Evolutionary conservation across 441 rosid genomes (phyloP).

Genomic region (Theobroma grandiflorum): DNA sequence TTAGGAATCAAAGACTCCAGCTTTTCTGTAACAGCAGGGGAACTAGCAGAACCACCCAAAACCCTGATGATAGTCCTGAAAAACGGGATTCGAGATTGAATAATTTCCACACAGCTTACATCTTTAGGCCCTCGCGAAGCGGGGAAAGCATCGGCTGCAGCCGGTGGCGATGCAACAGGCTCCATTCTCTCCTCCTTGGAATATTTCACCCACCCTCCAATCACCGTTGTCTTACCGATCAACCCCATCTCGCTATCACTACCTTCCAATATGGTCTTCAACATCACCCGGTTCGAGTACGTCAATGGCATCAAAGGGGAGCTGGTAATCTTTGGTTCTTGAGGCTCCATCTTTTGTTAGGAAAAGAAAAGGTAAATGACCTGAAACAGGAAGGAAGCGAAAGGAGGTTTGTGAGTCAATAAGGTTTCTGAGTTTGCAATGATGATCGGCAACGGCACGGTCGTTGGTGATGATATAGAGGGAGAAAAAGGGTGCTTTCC

Average conservation of each 20-base stretch:
- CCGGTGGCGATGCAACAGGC: conserved; percentile 30
- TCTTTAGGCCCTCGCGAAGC: conserved; percentile 35
- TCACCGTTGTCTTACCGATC: conserved; percentile 59
- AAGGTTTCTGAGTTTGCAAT: neutral
- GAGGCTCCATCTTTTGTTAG: conserved; percentile 41
- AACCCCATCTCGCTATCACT: conserved; percentile 58
- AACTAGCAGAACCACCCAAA: conserved; percentile 49
- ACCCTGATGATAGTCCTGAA: conserved; percentile 66
- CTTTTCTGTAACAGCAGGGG: conserved; percentile 48
- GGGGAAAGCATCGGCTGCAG: conserved; percentile 7
- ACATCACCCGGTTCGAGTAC: conserved; percentile 70
- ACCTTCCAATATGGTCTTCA: conserved; percentile 57
- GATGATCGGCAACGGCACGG: conserved; percentile 26
- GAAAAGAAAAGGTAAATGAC: neutral
- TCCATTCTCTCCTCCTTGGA: conserved; percentile 63
- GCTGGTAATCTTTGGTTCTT: conserved; percentile 13
- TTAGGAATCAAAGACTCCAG: conserved; percentile 40
- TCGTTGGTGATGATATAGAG: conserved; percentile 42
- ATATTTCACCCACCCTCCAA: conserved; percentile 95
- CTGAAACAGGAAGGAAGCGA: conserved; percentile 9
- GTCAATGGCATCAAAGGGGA: conserved; percentile 34
- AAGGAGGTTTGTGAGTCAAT: conserved; percentile 15
- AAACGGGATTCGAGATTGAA: conserved; percentile 71
- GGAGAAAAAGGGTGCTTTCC: conserved; percentile 43
- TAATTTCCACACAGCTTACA: conserved; percentile 66